A percentile compares a stretch with the other conserved stretches of the same genome.
Conservation (phyloP, 805 yeast species). For the Pichia membranifaciens region DNA sequence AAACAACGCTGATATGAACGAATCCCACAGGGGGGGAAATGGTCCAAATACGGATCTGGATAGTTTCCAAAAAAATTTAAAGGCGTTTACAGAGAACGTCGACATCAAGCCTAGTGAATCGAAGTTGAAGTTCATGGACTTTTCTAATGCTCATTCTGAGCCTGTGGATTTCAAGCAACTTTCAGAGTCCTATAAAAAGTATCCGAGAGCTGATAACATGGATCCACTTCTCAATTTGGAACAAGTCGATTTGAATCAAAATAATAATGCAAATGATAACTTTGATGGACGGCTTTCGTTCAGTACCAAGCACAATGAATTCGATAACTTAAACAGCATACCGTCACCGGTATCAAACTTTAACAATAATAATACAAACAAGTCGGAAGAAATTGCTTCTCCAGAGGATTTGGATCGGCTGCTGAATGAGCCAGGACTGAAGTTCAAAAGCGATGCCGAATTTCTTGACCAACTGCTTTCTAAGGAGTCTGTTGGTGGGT, state of each 20-base stretch:
- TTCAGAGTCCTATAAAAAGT: constrained; percentile 2
- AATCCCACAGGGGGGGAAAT: neutral
- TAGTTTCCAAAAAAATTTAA: neutral
- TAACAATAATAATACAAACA: too few relatives aligned
- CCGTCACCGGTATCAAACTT: neutral
- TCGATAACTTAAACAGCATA: neutral
- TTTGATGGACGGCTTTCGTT: neutral
- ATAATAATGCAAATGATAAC: neutral
- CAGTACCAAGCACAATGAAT: neutral
- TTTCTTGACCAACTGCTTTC: constrained; percentile 17
- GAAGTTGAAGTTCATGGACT: constrained; percentile 10
- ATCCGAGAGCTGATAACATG: neutral
- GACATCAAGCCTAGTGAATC: constrained; percentile 3
- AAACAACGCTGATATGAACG: too few relatives aligned
- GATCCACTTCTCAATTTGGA: neutral
- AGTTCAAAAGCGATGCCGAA: constrained; percentile 10
- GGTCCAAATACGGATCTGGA: neutral
- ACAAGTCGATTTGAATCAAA: neutral
- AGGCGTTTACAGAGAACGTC: constrained; percentile 7
- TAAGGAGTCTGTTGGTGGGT: neutral
- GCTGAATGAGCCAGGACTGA: constrained; percentile 4
- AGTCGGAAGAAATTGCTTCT: neutral
- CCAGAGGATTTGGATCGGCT: neutral
- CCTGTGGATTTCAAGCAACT: constrained; percentile 9
- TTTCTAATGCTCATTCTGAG: constrained; percentile 4